Evolutionary conservation across 176 grass and related monocot species (phyloP).

Genomic region (Bonia amplexicaulis): DNA sequence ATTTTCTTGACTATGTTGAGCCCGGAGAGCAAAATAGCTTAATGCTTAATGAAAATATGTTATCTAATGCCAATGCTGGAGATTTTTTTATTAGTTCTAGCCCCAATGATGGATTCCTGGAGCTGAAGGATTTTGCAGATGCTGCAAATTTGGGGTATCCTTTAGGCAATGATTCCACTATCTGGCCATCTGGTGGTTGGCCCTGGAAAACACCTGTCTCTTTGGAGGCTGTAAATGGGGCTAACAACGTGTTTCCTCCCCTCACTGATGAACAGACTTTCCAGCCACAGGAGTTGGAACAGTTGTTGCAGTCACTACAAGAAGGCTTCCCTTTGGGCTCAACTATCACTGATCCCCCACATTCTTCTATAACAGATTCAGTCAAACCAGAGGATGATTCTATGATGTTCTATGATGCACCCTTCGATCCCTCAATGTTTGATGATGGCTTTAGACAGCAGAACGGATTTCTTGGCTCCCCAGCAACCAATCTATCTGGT

Average conservation of each 20-base stretch:
- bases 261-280: conserved; percentile 23
- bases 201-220: conserved; percentile 19
- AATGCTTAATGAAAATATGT: conserved; percentile 14
- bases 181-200: conserved; percentile 42
- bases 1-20: conserved; percentile 35
- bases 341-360: conserved; percentile 12
- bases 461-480: conserved; percentile 43
- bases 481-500: conserved; percentile 36
- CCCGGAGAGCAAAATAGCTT: conserved; percentile 23
- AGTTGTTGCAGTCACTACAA: conserved; percentile 36
- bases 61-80: conserved; percentile 24
- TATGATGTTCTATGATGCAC: conserved; percentile 59
- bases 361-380: conserved; percentile 27
- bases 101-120: conserved; percentile 58
- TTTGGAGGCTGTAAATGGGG: conserved; percentile 26
- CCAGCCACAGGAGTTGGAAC: conserved; percentile 39
- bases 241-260: conserved; percentile 34
- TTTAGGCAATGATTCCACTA: conserved; percentile 32
- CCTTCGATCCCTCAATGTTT: conserved; percentile 38
- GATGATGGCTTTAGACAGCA: conserved; percentile 44
- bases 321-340: conserved; percentile 32
- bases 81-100: conserved; percentile 27
- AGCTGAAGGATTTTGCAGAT: conserved; percentile 77
- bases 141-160: conserved; percentile 25
- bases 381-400: conserved; percentile 41